Conservation (phyloP, 768 basidiomycete species). For the Xerocomus brunneocitrinus region DNA sequence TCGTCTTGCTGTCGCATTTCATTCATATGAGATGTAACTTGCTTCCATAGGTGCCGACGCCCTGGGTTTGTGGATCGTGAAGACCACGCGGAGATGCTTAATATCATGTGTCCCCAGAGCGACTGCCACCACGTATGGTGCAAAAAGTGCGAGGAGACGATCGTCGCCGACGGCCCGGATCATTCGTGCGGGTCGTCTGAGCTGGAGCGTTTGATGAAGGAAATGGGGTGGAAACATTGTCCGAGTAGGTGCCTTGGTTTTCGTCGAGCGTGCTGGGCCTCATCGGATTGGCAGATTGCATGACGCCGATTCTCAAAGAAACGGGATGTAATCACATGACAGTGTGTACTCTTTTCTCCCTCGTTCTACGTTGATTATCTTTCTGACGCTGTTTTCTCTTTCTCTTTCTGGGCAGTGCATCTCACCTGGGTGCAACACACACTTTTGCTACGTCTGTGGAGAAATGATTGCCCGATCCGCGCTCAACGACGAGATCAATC, state of each 20-base stretch:
- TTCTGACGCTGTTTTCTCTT: background rate
- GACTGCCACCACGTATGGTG: constrained; percentile 55
- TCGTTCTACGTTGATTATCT: background rate
- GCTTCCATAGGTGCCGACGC: constrained; percentile 41
- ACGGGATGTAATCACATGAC: constrained; percentile 58
- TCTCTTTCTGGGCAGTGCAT: constrained; percentile 38
- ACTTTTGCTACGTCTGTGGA: constrained; percentile 55
- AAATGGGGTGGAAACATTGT: constrained; percentile 62
- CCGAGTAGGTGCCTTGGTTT: constrained; percentile 38
- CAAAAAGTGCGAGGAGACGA: constrained; percentile 48
- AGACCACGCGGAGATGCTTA: constrained; percentile 38
- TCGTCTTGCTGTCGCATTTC: too few relatives aligned
- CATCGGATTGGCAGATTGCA: constrained; percentile 32
- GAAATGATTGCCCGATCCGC: constrained; percentile 41
- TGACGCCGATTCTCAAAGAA: constrained; percentile 47
- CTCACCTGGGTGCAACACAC: constrained; percentile 55
- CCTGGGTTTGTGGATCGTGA: constrained; percentile 47
- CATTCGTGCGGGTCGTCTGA: constrained; percentile 58
- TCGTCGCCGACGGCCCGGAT: constrained; percentile 32
- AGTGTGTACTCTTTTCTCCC: constrained; percentile 24
- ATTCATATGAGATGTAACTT: background rate
- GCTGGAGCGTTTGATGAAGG: constrained; percentile 46
- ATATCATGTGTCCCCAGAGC: constrained; percentile 46
- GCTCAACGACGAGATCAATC: constrained; percentile 27
- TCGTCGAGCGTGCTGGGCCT: background rate